Evolutionary conservation across 2,329 filamentous ascomycete genomes (phyloP).

Genomic region (Cercospora sojina): DNA sequence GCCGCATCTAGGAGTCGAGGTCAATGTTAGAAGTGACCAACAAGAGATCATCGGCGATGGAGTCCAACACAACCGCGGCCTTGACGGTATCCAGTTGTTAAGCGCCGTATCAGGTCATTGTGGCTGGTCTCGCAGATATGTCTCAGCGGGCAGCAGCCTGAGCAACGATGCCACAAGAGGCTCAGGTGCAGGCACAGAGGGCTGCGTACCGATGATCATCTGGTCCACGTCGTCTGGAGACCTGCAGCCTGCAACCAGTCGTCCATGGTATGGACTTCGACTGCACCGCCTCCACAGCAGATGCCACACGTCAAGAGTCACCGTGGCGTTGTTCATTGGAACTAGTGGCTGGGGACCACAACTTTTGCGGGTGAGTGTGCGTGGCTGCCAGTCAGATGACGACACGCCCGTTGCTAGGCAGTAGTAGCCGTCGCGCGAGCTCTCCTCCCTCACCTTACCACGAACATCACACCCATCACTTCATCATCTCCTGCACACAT

Average conservation of each 20-base stretch:
- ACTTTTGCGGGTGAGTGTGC: conserved; percentile 3
- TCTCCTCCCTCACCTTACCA: conserved; percentile 3
- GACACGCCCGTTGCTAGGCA: conserved; percentile 7
- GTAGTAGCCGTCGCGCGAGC: not conserved
- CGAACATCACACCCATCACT: conserved; percentile 20
- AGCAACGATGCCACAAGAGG: not conserved
- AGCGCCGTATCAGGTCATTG: not conserved
- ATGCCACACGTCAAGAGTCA: not conserved
- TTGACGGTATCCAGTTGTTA: not conserved
- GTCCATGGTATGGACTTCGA: not conserved
- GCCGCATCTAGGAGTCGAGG: not conserved
- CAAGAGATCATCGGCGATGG: not conserved
- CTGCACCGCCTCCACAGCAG: not conserved
- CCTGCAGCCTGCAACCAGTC: not conserved
- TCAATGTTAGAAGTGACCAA: not conserved
- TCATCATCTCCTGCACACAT: conserved; percentile 13
- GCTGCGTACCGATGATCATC: not conserved
- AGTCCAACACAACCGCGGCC: not conserved
- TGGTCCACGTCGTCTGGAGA: not conserved
- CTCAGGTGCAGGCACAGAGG: not conserved
- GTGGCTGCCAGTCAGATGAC: conserved; percentile 3
- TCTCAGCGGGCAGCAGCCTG: not conserved
- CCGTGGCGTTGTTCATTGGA: not conserved
- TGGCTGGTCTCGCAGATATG: not conserved
- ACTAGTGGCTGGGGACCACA: not conserved